Conservation (phyloP, 305 asterid genomes). For the Solanum hybrid region DNA sequence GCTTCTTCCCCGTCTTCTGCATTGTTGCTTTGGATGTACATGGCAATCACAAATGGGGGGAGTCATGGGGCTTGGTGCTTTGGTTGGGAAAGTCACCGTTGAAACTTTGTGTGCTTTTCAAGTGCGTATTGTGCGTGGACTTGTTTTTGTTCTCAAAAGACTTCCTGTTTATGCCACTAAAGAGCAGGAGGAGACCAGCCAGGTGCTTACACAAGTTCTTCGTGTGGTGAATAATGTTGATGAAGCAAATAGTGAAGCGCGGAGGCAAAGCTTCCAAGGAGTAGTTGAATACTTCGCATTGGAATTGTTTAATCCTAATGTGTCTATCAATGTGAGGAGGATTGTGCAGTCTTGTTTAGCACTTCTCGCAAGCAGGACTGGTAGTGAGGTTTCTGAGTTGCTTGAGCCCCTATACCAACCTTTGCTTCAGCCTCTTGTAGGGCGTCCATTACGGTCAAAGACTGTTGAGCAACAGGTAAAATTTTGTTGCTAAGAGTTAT, state of each 20-base stretch:
- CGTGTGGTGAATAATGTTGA: constrained; percentile 97
- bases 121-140: constrained; percentile 83
- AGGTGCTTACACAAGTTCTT: constrained; percentile 92
- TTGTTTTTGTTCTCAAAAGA: constrained; percentile 91
- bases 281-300: constrained; percentile 94
- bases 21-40: constrained; percentile 86
- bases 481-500: constrained; percentile 16
- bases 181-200: constrained; percentile 97
- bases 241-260: constrained; percentile 92
- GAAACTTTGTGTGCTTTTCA: constrained; percentile 79
- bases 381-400: constrained; percentile 99
- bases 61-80: constrained; percentile 90
- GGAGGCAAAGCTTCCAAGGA: constrained; percentile 85
- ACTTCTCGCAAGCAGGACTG: constrained; percentile 96
- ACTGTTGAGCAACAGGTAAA: constrained; percentile 97
- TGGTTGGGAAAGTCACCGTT: constrained; percentile 94
- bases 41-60: constrained; percentile 99
- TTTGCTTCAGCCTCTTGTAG: constrained; percentile 86
- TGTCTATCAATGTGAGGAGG: constrained; percentile 79
- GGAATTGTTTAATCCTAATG: constrained; percentile 81
- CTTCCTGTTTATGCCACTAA: constrained; percentile 89
- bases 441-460: constrained; percentile 86
- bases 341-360: constrained; percentile 98
- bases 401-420: constrained; percentile 93
- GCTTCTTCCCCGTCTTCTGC: constrained; percentile 87